Percentiles rank a stretch among this genome's conserved stretches.
phyloP scores from a whole-genome alignment of 306 rosid species.

The Cicer judaicum region DNA sequence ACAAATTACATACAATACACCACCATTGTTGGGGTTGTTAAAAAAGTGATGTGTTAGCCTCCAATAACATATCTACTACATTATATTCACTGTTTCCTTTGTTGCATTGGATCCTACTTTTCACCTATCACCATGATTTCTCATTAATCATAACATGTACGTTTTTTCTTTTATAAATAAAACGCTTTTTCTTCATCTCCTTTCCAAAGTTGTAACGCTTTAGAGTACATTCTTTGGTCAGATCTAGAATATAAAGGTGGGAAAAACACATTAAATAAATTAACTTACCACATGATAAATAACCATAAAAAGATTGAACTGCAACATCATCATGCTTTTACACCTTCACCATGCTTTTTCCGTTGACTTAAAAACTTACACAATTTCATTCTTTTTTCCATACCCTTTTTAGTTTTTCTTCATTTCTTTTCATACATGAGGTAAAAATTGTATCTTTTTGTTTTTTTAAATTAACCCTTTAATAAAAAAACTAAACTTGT shows the following conservation, averaged over 20 bases:
- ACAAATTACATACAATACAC: too few relatives aligned
- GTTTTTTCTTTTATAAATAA: background rate
- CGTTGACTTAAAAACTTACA: constrained; percentile 4
- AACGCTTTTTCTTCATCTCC: background rate
- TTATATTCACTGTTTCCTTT: background rate
- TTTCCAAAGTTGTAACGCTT: background rate
- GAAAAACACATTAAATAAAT: background rate
- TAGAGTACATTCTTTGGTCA: background rate
- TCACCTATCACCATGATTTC: constrained; percentile 26
- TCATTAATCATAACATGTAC: constrained; percentile 5
- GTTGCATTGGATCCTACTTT: constrained; percentile 40
- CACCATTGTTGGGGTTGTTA: too few relatives aligned
- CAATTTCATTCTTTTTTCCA: constrained; percentile 41
- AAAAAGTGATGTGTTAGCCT: too few relatives aligned
- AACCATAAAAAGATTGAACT: background rate
- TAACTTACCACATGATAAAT: constrained; percentile 1
- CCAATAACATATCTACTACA: background rate
- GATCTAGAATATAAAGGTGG: constrained; percentile 17
- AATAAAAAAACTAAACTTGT: background rate
- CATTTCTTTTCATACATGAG: constrained; percentile 27
- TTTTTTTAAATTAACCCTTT: background rate
- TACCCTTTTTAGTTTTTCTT: background rate
- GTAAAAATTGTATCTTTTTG: background rate
- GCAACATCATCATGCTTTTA: constrained; percentile 8
- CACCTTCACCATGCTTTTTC: background rate